Conservation (phyloP, 1,284 basidiomycete genomes). For the Thelephora terrestris region DNA sequence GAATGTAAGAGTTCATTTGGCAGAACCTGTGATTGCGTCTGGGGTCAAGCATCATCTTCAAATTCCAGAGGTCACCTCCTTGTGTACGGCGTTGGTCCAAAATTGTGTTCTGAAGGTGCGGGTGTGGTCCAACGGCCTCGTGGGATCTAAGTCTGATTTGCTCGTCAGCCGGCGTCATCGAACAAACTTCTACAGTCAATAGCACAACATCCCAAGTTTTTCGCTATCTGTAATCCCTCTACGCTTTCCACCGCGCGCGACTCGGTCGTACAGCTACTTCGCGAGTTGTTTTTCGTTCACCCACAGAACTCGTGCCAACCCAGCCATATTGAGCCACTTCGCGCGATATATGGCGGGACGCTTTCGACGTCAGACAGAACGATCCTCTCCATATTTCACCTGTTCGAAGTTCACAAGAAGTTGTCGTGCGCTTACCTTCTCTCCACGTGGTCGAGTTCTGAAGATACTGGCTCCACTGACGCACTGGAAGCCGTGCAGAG, state of each 20-base stretch:
- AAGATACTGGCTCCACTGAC: constrained; percentile 31
- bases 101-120: constrained; percentile 46
- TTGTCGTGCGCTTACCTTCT: constrained; percentile 55
- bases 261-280: constrained; percentile 44
- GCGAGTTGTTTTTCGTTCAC: constrained; percentile 62
- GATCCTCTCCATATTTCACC: constrained; percentile 63
- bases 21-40: constrained; percentile 66
- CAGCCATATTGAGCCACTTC: constrained; percentile 68
- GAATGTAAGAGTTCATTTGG: constrained; percentile 45
- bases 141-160: background rate
- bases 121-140: background rate
- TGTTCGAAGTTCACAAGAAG: constrained; percentile 70
- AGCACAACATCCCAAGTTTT: constrained; percentile 52
- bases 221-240: constrained; percentile 14
- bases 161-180: constrained; percentile 40
- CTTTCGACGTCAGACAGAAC: constrained; percentile 51
- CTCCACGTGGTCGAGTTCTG: constrained; percentile 46
- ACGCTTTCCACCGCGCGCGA: constrained; percentile 24
- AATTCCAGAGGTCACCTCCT: constrained; percentile 31
- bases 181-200: constrained; percentile 57
- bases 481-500: constrained; percentile 58
- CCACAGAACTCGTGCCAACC: constrained; percentile 77
- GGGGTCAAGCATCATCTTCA: constrained; percentile 52
- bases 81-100: constrained; percentile 19
- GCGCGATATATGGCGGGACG: constrained; percentile 67